Evolutionary conservation across 768 basidiomycete genomes (phyloP), one percentile per base, ranked within the genome.

Genomic region (Lentinula aciculospora): DNA sequence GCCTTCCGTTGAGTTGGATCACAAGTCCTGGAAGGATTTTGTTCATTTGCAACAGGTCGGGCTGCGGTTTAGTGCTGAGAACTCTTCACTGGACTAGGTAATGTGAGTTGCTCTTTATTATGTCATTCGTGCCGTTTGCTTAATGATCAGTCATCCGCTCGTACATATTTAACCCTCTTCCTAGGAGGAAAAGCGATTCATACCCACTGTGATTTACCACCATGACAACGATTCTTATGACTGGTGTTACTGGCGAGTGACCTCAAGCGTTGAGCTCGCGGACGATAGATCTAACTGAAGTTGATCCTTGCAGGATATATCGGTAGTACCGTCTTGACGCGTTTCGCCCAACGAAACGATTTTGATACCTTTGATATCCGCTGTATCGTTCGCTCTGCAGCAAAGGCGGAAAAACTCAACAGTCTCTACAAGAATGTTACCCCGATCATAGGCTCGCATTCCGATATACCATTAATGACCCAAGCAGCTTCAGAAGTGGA

Each of bases 381-480:
- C 17, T 31, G 17, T 23, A 31, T 58, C 51, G 48, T 58, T 40
- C 58, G 58, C 10, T 58, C 58, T 7, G 7, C 58, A 25, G 50
- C 45, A n/a, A 58, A 58, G 17, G 58, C 32, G 8, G 58, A 58
- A 29, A 58, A 53, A 32, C 13, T 58, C 49, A 57, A 57, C 12
- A n/a, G 31, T 9, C 25, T 36, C 13, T 56, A 13, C 23, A 21
- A 21, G 21, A 45, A 45, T 25, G 36, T 57, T 13, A 48, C 23
- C 10, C 37, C 50, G 10, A 48, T 55, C 28, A 19, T 59, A 4
- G 58, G 58, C 10, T 54, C 53, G 7, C 47, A 53, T 28, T 46
- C 51, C 17, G 58, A 59, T 29, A 55, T 48, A 19, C 21, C 51
- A 15, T 44, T 59, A 13, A 49, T 59, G 31, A 23, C n/a, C 17